These are phyloP conservation scores for Lepiota venenata DNA, from an alignment of 768 basidiomycete genomes.

Conservation along the genomic window DNA sequence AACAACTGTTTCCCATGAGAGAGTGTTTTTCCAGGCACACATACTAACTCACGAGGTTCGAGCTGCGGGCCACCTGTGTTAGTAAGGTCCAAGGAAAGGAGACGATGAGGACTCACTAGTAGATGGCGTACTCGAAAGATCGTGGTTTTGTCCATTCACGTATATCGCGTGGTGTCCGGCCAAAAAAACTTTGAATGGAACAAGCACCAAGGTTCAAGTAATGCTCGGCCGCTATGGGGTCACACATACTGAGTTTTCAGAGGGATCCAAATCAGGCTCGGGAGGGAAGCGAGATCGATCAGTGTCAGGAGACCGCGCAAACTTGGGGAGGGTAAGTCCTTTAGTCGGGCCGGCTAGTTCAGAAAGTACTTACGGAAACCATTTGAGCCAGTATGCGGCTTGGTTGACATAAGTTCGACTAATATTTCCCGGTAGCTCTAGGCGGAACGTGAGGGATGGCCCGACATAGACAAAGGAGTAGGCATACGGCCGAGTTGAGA, in stretches of 20 bases:
- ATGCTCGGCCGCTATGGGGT: background rate
- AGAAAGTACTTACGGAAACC: slow-evolving; percentile 56
- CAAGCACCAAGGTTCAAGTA: background rate
- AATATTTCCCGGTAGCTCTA: slow-evolving; percentile 61
- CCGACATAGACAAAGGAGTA: background rate
- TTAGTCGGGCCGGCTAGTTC: background rate
- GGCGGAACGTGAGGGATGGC: background rate
- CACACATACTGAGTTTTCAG: slow-evolving; percentile 59
- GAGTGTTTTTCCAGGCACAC: slow-evolving; percentile 3
- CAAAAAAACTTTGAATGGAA: slow-evolving; percentile 45
- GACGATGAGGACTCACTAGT: slow-evolving; percentile 47
- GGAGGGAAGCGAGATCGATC: slow-evolving; percentile 82
- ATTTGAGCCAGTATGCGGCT: slow-evolving; percentile 78
- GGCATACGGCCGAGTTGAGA: slow-evolving; percentile 30
- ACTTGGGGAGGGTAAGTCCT: slow-evolving; percentile 26
- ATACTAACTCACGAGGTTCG: slow-evolving; percentile 23
- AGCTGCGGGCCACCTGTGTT: slow-evolving; percentile 14
- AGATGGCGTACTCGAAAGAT: slow-evolving; percentile 69
- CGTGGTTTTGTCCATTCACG: slow-evolving; percentile 78
- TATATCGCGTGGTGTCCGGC: slow-evolving; percentile 75
- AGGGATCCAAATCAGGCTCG: slow-evolving; percentile 71
- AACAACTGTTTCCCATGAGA: slow-evolving; percentile 46
- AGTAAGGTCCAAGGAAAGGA: background rate
- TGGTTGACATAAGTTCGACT: slow-evolving; percentile 79
- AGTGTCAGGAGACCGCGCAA: slow-evolving; percentile 79